These are phyloP conservation scores for Boletus semigastroideus DNA, from an alignment of 1,284 basidiomycete species.

Conservation along the genomic window DNA sequence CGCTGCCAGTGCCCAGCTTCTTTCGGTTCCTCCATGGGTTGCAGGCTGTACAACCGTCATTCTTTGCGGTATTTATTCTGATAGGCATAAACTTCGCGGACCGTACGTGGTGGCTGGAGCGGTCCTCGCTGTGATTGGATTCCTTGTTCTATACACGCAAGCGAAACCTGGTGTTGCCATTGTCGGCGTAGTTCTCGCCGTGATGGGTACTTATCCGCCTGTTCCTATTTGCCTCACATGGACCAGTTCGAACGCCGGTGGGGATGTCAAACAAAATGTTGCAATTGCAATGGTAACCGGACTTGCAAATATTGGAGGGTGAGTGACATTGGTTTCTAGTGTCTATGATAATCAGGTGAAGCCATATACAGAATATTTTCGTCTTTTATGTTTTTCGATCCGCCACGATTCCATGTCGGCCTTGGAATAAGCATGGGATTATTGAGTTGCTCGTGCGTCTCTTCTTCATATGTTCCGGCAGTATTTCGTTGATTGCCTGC, in stretches of 20 bases:
- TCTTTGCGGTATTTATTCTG: slow-evolving; percentile 40
- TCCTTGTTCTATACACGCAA: slow-evolving; percentile 41
- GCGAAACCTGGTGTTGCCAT: slow-evolving; percentile 41
- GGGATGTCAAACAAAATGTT: slow-evolving; percentile 50
- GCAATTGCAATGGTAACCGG: slow-evolving; percentile 56
- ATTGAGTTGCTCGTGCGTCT: slow-evolving; percentile 26
- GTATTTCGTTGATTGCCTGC: not conserved
- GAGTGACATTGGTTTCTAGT: not conserved
- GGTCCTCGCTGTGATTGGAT: slow-evolving; percentile 41
- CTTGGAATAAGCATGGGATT: slow-evolving; percentile 43
- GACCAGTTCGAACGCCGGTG: slow-evolving; percentile 55
- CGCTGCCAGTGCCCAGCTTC: slow-evolving; percentile 52
- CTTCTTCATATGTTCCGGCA: not conserved
- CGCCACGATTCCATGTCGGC: slow-evolving; percentile 47
- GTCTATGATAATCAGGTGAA: not conserved
- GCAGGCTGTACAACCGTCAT: slow-evolving; percentile 40
- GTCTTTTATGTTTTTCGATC: slow-evolving; percentile 44
- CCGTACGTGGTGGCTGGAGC: slow-evolving; percentile 41
- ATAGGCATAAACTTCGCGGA: slow-evolving; percentile 42
- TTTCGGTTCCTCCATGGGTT: slow-evolving; percentile 51
- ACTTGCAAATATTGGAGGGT: slow-evolving; percentile 54
- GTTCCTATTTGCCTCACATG: slow-evolving; percentile 52
- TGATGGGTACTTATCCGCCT: slow-evolving; percentile 50
- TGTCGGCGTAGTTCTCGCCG: slow-evolving; percentile 48
- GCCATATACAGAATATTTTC: slow-evolving; percentile 37